A percentile compares a stretch with the other conserved stretches of the same genome.
Evolutionary conservation across 306 rosid genomes (phyloP).

Genomic region (Prunus mume): DNA sequence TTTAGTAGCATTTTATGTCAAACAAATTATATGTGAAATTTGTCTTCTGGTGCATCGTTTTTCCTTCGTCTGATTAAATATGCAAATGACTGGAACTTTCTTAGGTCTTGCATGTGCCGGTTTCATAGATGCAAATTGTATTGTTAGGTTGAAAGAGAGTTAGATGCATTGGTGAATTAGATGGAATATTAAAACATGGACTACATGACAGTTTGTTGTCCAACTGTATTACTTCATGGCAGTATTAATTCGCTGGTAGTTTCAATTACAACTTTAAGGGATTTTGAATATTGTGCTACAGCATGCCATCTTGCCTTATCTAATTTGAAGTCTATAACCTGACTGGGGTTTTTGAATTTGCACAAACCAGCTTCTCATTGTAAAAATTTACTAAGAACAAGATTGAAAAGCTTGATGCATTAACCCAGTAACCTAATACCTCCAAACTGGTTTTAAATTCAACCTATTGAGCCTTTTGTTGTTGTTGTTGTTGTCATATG

Average conservation of each 20-base stretch:
- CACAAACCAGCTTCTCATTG: background rate
- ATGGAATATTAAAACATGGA: background rate
- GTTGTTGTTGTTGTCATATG: background rate
- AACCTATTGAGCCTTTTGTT: background rate
- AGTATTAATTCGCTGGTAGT: background rate
- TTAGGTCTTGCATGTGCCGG: slow-evolving; percentile 23
- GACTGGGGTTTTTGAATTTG: background rate
- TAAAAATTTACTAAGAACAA: background rate
- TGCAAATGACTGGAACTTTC: slow-evolving; percentile 7
- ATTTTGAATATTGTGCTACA: background rate
- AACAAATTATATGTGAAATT: background rate
- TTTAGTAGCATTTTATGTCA: slow-evolving; percentile 11
- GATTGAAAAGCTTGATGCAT: background rate
- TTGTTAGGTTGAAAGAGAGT: background rate
- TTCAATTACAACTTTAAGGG: background rate
- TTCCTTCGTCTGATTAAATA: slow-evolving; percentile 14
- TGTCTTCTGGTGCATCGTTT: slow-evolving; percentile 16
- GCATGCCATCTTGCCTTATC: background rate
- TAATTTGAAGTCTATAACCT: background rate
- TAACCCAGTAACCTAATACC: background rate
- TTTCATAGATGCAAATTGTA: background rate
- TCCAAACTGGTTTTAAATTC: background rate
- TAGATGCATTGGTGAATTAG: background rate
- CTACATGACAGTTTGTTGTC: background rate
- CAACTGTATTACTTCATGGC: background rate